These are phyloP conservation scores for Quercus phellos DNA, from an alignment of 331 rosid species.

Conservation along the genomic window DNA sequence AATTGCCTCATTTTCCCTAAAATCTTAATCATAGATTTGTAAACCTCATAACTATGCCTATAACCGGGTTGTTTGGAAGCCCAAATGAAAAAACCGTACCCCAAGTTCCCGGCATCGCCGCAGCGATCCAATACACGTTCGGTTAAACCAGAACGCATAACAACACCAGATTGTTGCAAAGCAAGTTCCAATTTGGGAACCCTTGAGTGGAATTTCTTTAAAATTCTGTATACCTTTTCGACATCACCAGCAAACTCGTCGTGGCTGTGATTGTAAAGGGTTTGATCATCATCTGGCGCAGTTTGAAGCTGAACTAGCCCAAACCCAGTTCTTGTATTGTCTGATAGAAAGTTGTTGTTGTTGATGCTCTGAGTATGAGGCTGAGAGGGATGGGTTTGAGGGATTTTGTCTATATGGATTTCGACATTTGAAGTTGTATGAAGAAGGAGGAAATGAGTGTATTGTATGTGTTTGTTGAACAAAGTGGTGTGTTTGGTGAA, in stretches of 20 bases:
- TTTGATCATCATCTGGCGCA: neutral
- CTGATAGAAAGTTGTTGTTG: neutral
- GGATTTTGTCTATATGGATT: neutral
- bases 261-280: slow-evolving; percentile 9
- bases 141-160: slow-evolving; percentile 55
- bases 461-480: neutral
- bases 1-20: slow-evolving; percentile 80
- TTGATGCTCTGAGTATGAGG: neutral
- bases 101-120: slow-evolving; percentile 85
- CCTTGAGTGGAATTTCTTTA: slow-evolving; percentile 65
- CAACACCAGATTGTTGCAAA: slow-evolving; percentile 65
- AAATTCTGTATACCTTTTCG: slow-evolving; percentile 62
- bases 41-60: slow-evolving; percentile 51
- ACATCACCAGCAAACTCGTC: slow-evolving; percentile 67
- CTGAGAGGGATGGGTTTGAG: neutral
- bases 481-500: neutral
- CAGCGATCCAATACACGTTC: slow-evolving; percentile 72
- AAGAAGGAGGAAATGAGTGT: neutral
- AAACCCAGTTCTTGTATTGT: slow-evolving; percentile 16
- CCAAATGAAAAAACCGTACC: slow-evolving; percentile 68
- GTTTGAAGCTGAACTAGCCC: slow-evolving; percentile 39
- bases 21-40: slow-evolving; percentile 66
- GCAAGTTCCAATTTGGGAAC: slow-evolving; percentile 79
- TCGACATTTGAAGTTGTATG: neutral
- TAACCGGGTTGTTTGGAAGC: slow-evolving; percentile 65